Conservation (phyloP, 371 early-diverging fungal species). For the Pancytospora epiphaga region DNA sequence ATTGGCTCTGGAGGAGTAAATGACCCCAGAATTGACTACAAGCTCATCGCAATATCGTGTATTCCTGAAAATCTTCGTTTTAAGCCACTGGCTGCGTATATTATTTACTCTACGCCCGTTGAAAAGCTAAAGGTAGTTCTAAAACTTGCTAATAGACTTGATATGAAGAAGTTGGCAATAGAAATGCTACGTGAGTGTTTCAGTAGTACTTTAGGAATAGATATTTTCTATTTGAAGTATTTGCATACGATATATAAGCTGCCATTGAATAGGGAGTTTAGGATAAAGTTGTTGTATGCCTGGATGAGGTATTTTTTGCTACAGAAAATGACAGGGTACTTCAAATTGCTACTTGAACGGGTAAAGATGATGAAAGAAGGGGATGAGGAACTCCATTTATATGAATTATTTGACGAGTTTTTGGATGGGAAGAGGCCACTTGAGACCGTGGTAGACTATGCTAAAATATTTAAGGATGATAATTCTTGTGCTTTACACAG, state of each 20-base stretch:
- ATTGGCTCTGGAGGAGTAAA: background rate
- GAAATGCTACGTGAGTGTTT: background rate
- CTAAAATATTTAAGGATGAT: background rate
- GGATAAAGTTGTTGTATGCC: background rate
- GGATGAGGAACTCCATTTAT: background rate
- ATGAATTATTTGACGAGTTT: background rate
- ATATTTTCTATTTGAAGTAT: background rate
- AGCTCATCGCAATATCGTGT: background rate
- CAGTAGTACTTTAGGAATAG: background rate
- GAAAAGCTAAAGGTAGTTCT: background rate
- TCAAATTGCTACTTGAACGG: background rate
- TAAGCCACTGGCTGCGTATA: background rate
- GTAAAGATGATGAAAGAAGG: background rate
- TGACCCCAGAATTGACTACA: background rate
- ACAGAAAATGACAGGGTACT: background rate
- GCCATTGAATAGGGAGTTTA: background rate
- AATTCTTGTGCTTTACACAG: background rate
- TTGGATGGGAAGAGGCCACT: background rate
- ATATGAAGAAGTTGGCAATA: background rate
- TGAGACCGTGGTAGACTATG: background rate
- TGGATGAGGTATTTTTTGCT: slow-evolving; percentile 3
- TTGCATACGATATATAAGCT: background rate
- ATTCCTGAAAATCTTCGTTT: background rate
- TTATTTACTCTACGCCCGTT: background rate
- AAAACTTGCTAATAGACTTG: background rate